Conservation (phyloP, 768 basidiomycete species). For the Paxillus ammoniavirescens region DNA sequence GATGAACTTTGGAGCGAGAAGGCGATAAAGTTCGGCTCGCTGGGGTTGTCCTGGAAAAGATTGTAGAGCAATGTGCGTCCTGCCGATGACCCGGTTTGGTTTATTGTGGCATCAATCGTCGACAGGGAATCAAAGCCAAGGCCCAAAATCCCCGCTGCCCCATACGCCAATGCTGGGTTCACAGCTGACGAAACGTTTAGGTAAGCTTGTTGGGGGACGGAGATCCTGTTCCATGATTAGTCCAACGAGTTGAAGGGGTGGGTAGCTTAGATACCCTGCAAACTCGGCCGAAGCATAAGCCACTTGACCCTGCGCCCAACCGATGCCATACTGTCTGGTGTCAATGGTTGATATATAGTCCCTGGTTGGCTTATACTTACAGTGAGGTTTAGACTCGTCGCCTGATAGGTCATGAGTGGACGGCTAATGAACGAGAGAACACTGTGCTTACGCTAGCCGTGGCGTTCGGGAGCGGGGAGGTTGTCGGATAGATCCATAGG, state of each 20-base stretch:
- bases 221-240: slow-evolving; percentile 43
- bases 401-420: slow-evolving; percentile 30
- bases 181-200: slow-evolving; percentile 60
- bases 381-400: slow-evolving; percentile 56
- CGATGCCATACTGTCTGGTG: slow-evolving; percentile 66
- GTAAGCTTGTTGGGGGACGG: slow-evolving; percentile 67
- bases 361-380: slow-evolving; percentile 33
- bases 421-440: neutral
- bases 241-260: slow-evolving; percentile 1
- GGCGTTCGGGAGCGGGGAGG: slow-evolving; percentile 47
- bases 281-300: slow-evolving; percentile 63
- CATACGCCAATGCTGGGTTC: slow-evolving; percentile 73
- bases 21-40: slow-evolving; percentile 77
- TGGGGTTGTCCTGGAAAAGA: slow-evolving; percentile 64
- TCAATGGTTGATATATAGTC: slow-evolving; percentile 1
- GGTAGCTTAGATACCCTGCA: slow-evolving; percentile 52
- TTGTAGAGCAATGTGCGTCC: slow-evolving; percentile 78
- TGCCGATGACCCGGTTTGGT: slow-evolving; percentile 51
- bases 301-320: slow-evolving; percentile 71
- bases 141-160: slow-evolving; percentile 69
- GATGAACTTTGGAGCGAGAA: slow-evolving; percentile 67
- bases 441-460: slow-evolving; percentile 44
- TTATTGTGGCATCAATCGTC: slow-evolving; percentile 60
- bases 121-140: slow-evolving; percentile 80
- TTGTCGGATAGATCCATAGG: slow-evolving; percentile 62